These are phyloP conservation scores for Patellaria atrata DNA, from an alignment of 495 filamentous ascomycete species.

Conservation along the genomic window DNA sequence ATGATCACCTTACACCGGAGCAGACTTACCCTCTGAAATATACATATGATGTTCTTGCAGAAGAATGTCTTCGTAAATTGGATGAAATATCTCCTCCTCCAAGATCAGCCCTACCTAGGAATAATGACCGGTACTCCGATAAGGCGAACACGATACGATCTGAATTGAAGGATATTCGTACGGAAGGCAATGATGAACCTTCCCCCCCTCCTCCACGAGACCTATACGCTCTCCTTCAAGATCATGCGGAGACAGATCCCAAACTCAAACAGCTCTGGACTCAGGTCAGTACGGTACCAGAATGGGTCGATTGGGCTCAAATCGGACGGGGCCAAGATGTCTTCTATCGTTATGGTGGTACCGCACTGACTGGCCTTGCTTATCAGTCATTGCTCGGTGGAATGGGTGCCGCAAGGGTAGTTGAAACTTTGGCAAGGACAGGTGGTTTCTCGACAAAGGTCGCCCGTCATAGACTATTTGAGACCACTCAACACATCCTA, in stretches of 20 bases:
- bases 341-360: constrained; percentile 48
- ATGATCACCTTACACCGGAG: constrained; percentile 46
- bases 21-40: constrained; percentile 45
- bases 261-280: constrained; percentile 48
- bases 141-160: constrained; percentile 4
- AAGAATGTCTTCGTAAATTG: constrained; percentile 47
- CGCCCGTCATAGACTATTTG: constrained; percentile 53
- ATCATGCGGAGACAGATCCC: constrained; percentile 41
- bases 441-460: constrained; percentile 62
- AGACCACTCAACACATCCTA: constrained; percentile 64
- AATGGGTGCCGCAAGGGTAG: constrained; percentile 40
- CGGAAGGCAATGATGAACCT: constrained; percentile 15
- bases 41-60: constrained; percentile 53
- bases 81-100: constrained; percentile 38
- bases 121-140: no score
- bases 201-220: constrained; percentile 29
- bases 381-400: constrained; percentile 54
- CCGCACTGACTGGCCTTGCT: constrained; percentile 46
- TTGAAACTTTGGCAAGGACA: constrained; percentile 62
- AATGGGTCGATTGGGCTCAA: constrained; percentile 74
- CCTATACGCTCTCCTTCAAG: constrained; percentile 44
- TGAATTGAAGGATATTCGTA: constrained; percentile 1
- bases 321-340: constrained; percentile 53
- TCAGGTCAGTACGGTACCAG: constrained; percentile 53
- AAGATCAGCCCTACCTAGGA: constrained; percentile 21